phyloP scores from a whole-genome alignment of 371 early-diverging fungal genomes.

The Paraphysoderma sedebokerense region DNA sequence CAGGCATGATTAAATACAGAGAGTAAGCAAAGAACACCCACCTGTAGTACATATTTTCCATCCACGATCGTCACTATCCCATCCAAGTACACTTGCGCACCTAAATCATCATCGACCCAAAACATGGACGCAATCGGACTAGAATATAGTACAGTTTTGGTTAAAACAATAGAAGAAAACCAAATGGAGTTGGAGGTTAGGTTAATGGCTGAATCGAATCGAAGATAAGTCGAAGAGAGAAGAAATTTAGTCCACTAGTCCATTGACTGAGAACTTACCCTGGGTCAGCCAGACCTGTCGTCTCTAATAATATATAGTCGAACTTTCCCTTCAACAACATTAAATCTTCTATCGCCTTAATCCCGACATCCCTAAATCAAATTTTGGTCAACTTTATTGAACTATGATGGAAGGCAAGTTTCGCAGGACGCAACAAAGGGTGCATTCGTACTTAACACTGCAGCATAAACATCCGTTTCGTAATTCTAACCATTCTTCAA shows the following conservation, averaged over 20 bases:
- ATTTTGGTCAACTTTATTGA: not conserved
- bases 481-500: constrained; percentile 93
- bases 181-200: too few species aligned
- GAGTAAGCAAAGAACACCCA: not conserved
- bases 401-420: not conserved
- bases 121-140: constrained; percentile 87
- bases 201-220: too few species aligned
- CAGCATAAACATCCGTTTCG: constrained; percentile 95
- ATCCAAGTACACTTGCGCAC: constrained; percentile 74
- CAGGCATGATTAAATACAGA: not conserved
- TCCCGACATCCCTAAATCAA: constrained; percentile 59
- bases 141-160: not conserved
- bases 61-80: constrained; percentile 89
- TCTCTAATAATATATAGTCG: constrained; percentile 89
- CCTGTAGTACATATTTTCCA: constrained; percentile 29
- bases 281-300: constrained; percentile 75
- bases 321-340: constrained; percentile 78
- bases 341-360: constrained; percentile 82
- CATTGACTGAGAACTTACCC: constrained; percentile 12
- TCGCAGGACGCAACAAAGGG: not conserved
- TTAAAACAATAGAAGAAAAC: too few species aligned
- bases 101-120: constrained; percentile 89
- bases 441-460: constrained; percentile 56
- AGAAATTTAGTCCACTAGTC: too few species aligned
- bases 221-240: too few species aligned